Base-by-base conservation (phyloP, 495 filamentous ascomycete genomes). In the Platismatia glauca region DNA sequence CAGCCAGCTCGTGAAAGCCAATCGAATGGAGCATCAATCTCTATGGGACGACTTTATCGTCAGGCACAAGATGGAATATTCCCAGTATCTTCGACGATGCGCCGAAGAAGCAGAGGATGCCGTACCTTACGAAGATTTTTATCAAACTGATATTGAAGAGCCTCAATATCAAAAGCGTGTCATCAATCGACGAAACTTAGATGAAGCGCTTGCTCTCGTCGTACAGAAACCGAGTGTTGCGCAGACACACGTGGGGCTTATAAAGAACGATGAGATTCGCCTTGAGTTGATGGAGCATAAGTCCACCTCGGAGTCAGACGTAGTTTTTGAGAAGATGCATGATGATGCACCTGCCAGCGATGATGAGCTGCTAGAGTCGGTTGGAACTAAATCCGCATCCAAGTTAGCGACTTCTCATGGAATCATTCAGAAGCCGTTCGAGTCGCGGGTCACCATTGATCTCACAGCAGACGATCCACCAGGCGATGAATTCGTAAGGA, bases 21-120 rank as follows among this genome's bases (percentile, higher is more conserved):
- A 71, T 9, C 43, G 71, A 22, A 60, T 85, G 33, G 62, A 76
- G 29, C 74, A 77, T 39, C 77, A 76, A 29, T 82, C 75, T 44
- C 63, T 87, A 0, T 90, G 83, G 71, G 88, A 91, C 69, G 87
- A 91, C 61, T 88, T 88, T 66, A 76, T 90, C 59, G 78, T 79
- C 34, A 71, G 73, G 63, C 70, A 81, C 63, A 67, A 75, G 37
- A 60, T 71, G n/a, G 69, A 74, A 11, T 82, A 79, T 39, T 69
- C 71, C 5, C 58, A 55, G 34, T 72, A 81, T 57, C 37, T 76
- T 4, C 63, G 72, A 53, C 55, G 71, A 31, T 69, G 68, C 55
- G 50, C 58, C n/a, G 67, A 70, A 29, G 59, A 66, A n/a, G 61
- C 46, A 22, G 64, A 68, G 48, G 64, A 70, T 46, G 44, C 64